A percentile compares a stretch with the other conserved stretches of the same genome.
phyloP scores from a whole-genome alignment of 306 rosid species.

The Trifolium repens region DNA sequence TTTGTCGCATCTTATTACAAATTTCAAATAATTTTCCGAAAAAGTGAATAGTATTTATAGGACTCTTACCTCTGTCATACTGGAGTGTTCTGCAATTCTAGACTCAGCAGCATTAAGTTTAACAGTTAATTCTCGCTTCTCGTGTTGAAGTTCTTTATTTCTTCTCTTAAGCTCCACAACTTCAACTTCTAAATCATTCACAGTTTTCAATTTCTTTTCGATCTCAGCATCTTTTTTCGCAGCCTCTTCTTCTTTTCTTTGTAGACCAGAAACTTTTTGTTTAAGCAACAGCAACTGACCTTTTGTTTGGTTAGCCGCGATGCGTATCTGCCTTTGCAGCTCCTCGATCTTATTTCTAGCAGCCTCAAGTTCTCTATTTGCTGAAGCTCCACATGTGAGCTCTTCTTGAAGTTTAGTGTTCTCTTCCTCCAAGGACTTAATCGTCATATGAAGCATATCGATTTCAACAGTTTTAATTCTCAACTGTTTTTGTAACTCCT shows the following conservation, averaged over 20 bases:
- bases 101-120: slow-evolving; percentile 78
- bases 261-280: slow-evolving; percentile 83
- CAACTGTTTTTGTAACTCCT: slow-evolving; percentile 72
- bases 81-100: slow-evolving; percentile 57
- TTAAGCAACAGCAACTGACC: slow-evolving; percentile 89
- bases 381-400: slow-evolving; percentile 53
- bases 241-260: slow-evolving; percentile 76
- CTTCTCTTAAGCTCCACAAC: slow-evolving; percentile 75
- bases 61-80: slow-evolving; percentile 75
- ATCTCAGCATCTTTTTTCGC: slow-evolving; percentile 69
- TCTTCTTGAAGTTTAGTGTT: slow-evolving; percentile 81
- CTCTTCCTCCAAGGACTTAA: slow-evolving; percentile 83
- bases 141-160: slow-evolving; percentile 85
- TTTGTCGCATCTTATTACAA: neutral
- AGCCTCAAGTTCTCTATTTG: slow-evolving; percentile 76
- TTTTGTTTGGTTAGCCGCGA: slow-evolving; percentile 83
- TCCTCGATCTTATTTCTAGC: slow-evolving; percentile 90
- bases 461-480: slow-evolving; percentile 77
- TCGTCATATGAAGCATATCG: slow-evolving; percentile 72
- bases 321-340: slow-evolving; percentile 83
- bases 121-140: slow-evolving; percentile 78
- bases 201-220: slow-evolving; percentile 73
- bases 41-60: neutral
- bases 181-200: slow-evolving; percentile 71
- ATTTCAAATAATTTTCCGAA: too few species aligned